Percentiles rank a stretch among this genome's conserved stretches.
Conservation (phyloP, 129 eudicot genomes). For the Solidago caesia region DNA sequence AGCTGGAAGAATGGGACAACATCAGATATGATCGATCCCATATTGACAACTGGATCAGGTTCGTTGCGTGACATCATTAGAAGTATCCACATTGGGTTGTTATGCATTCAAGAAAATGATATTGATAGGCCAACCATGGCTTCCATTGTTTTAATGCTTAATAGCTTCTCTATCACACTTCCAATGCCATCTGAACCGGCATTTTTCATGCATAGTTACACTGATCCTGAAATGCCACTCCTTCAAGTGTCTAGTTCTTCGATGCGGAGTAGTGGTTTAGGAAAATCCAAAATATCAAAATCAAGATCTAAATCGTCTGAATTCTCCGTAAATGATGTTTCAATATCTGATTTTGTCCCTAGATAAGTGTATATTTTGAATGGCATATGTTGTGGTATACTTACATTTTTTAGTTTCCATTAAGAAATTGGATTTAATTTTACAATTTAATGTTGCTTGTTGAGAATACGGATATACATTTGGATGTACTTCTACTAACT, state of each 20-base stretch:
- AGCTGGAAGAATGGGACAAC: not conserved
- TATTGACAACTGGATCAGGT: not conserved
- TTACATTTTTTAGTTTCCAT: not conserved
- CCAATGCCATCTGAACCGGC: constrained; percentile 7
- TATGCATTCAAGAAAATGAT: constrained; percentile 19
- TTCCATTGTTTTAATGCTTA: constrained; percentile 7
- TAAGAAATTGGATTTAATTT: not conserved
- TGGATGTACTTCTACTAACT: not conserved
- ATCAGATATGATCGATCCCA: not conserved
- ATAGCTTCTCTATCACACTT: constrained; percentile 4
- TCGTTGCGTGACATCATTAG: constrained; percentile 11
- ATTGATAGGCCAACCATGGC: constrained; percentile 15
- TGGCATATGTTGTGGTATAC: not conserved
- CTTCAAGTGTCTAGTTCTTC: not conserved
- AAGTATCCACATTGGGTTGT: constrained; percentile 20
- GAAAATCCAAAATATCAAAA: constrained; percentile 8
- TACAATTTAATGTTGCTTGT: not conserved
- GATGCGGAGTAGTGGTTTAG: not conserved
- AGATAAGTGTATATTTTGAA: constrained; percentile 1
- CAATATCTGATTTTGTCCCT: not conserved
- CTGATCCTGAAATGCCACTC: constrained; percentile 12
- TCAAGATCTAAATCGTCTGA: constrained; percentile 9
- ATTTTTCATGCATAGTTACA: constrained; percentile 7
- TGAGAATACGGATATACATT: not conserved
- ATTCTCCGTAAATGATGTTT: not conserved